Evolutionary conservation across 208 protist species (phyloP), one percentile per base, ranked within the genome.

Genomic region (Leishmania major): DNA sequence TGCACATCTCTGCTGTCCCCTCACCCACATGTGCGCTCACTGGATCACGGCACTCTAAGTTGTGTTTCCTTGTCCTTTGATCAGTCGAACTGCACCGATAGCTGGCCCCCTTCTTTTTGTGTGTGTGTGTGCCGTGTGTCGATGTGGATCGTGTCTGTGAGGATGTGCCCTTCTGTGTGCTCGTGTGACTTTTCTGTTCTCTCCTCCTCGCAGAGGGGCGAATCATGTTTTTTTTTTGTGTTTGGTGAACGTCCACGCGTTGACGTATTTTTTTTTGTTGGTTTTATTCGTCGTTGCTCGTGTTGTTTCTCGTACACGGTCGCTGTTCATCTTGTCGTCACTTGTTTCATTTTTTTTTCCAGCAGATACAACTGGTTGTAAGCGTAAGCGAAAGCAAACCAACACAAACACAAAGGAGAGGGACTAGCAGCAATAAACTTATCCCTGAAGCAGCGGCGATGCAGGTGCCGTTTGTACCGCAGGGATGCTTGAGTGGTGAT

Each of bases 251-350:
- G 40, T 22, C 40, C 31, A n/a, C 22, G 28, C 6, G 31, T 59
- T 76, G 51, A 28, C 49, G 15, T 28, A n/a, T n/a, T 28, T 60
- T n/a, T 28, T 60, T n/a, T 45, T 35, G 17, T 35, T 57, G n/a
- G n/a, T n/a, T 22, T 43, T 43, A 19, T 70, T 40, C 7, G 3
- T 51, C 22, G 43, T 25, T n/a, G 43, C 47, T 53, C 22, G 43
- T 57, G 47, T 57, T 62, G 49, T 76, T 22, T 37, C 45, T 53
- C 17, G 31, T 22, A 17, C 69, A 55, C 45, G 49, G 11, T 15
- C 31, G 49, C 13, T 59, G 72, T 76, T 76, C 51, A 40, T 76
- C 47, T 55, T 76, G 72, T 76, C 35, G 31, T 62, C 71, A 59
- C 47, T 35, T 0, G 17, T 53, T 25, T 53, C 19, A 4, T 76